Base-by-base conservation (phyloP, 2,329 filamentous ascomycete species). In the Fusarium oligoseptatum region DNA sequence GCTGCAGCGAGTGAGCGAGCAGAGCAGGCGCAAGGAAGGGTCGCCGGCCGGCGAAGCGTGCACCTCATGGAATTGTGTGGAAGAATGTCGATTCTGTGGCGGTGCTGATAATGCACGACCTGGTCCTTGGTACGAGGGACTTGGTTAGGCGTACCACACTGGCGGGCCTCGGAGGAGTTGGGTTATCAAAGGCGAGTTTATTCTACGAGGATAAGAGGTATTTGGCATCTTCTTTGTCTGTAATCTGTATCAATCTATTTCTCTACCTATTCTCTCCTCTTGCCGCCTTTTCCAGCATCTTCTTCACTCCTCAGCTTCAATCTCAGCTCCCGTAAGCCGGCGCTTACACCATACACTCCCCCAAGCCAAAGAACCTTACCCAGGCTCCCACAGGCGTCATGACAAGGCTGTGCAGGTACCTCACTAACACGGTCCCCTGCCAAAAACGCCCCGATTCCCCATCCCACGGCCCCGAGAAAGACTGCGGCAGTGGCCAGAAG, bases 41-140 rank as follows among this genome's bases (percentile, higher is more conserved):
- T 76, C 74, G 66, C 65, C 70, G 60, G 64, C 69, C 74, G 70
- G 77, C 74, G 74, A 74, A 75, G 74, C 75, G 70, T 81, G 80
- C 82, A 82, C 82, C 82, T 83, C 83, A 84, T 84, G 83, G 83
- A 84, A 84, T 70, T 80, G 78, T 79, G 81, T 84, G 78, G 83
- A 84, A 84, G 82, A 81, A 81, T 63, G 79, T 84, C 81, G 83
- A 84, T 78, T 76, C 70, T 80, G 82, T 84, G 82, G 82, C 81
- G 80, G 82, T 83, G 81, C 80, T 71, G 76, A 79, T 80, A 80
- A 80, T 78, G 79, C 72, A 77, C 41, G 70, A 80, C 79, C 67
- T 79, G 34, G 15, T 3, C 17, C 17, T 69, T 73, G 66, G 71
- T 71, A 39, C 43, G 39, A 36, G 57, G 57, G 11, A 58, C 58